Evolutionary conservation across 331 rosid genomes (phyloP), one percentile per base, ranked within the genome.

Genomic region (Prunus yedoensis): DNA sequence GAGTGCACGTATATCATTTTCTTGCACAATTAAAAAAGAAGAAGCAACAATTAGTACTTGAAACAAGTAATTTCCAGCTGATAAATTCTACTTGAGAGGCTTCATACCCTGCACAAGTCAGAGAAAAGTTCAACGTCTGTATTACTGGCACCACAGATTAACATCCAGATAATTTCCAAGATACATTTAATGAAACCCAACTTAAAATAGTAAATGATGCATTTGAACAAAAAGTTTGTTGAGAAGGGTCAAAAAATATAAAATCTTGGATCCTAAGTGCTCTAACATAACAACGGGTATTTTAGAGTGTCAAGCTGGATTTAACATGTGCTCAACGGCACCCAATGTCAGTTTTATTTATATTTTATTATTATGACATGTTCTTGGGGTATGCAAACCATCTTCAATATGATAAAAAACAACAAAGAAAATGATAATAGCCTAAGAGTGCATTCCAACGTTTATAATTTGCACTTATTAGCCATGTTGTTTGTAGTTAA

Each of bases 51-150:
- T 52, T 52, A 52, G 61, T 9, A 56, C 28, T 20, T 56, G 61
- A 56, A 56, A 56, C 61, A 56, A 9, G 27, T 56, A 56, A 10
- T 56, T 56, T 1, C 61, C 61, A 56, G 28, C 61, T 8, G 61
- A 57, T 27, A 21, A 21, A 57, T 57, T 57, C 65, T 60, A 60
- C 66, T 60, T 60, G 41, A 60, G 41, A 25, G 66, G 66, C 41
- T 60, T 60, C 41, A 60, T 60, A 25, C 66, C 66, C 62, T 57
- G 62, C 62, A 57, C 32, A 21, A 14, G 30, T 21, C 62, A 57
- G 3, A 20, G 30, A 21, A 57, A 57, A 57, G 13, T 57, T 20
- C 62, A 57, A 57, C 62, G 21, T 57, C 62, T 21, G 16, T 57
- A 57, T 57, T 57, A 57, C 30, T 21, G 62, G 62, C 62, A 57